These are phyloP conservation scores for Rhizoclosmatium sp. DNA, from an alignment of 192 early-diverging fungal genomes.

Conservation along the genomic window DNA sequence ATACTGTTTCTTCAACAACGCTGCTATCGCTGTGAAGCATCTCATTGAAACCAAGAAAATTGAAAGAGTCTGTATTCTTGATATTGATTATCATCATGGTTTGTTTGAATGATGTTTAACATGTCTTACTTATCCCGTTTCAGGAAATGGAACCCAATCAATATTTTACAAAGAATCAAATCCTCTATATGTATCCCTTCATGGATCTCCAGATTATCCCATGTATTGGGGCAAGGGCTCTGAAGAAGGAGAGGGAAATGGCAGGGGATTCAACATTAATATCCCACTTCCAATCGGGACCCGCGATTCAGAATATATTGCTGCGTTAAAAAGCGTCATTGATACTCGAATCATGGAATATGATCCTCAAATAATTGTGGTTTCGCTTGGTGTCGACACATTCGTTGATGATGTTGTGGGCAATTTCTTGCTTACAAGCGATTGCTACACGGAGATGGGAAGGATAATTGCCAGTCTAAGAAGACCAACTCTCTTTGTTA, in stretches of 20 bases:
- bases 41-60: conserved; percentile 55
- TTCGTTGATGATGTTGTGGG: conserved; percentile 54
- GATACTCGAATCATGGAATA: conserved; percentile 53
- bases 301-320: conserved; percentile 65
- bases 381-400: conserved; percentile 75
- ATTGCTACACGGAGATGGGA: conserved; percentile 44
- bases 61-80: conserved; percentile 75
- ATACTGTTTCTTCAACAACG: conserved; percentile 91
- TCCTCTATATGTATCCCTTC: conserved; percentile 72
- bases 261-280: conserved; percentile 74
- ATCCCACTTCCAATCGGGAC: conserved; percentile 64
- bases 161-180: conserved; percentile 55
- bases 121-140: no score
- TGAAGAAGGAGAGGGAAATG: conserved; percentile 67
- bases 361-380: conserved; percentile 63
- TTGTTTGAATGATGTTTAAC: no score
- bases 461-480: conserved; percentile 21
- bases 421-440: conserved; percentile 40
- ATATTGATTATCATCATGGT: conserved; percentile 71
- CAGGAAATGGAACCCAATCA: conserved; percentile 39
- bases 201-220: conserved; percentile 68
- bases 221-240: conserved; percentile 66
- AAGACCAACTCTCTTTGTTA: conserved; percentile 45
- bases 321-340: conserved; percentile 51
- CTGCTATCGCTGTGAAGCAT: conserved; percentile 79